Evolutionary conservation across 345 rosid species (phyloP).

Genomic region (Cardamine resedifolia): DNA sequence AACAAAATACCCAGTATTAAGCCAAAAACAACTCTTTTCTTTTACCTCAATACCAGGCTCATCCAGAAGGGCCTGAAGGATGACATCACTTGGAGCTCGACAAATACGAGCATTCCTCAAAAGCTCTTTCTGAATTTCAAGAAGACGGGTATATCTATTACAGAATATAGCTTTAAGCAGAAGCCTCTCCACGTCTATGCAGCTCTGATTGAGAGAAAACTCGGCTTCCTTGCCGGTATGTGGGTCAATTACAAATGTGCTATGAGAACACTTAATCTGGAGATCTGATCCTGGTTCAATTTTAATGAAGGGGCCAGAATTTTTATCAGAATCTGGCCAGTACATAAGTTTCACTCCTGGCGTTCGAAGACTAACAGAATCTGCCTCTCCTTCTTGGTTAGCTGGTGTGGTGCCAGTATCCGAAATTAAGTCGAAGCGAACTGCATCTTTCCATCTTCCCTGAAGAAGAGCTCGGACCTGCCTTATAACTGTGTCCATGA

Average conservation of each 20-base stretch:
- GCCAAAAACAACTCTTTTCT: constrained; percentile 45
- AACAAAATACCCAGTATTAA: constrained; percentile 4
- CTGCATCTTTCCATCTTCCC: constrained; percentile 97
- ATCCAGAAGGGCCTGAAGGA: constrained; percentile 57
- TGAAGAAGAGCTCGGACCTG: constrained; percentile 84
- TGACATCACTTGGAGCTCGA: constrained; percentile 67
- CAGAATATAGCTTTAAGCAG: constrained; percentile 85
- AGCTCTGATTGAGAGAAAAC: constrained; percentile 74
- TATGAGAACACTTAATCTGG: constrained; percentile 74
- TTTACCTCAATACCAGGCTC: constrained; percentile 50
- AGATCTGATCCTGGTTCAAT: constrained; percentile 88
- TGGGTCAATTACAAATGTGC: constrained; percentile 87
- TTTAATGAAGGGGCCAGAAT: constrained; percentile 65
- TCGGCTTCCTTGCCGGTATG: constrained; percentile 77
- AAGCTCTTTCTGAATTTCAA: constrained; percentile 91
- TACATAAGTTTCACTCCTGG: constrained; percentile 89
- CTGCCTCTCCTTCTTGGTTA: constrained; percentile 84
- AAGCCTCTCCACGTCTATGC: constrained; percentile 90
- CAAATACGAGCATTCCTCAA: constrained; percentile 62
- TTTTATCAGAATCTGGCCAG: constrained; percentile 84
- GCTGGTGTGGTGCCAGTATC: constrained; percentile 59
- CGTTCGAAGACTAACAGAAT: constrained; percentile 65
- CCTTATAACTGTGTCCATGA: constrained; percentile 95
- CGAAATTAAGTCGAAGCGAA: constrained; percentile 78
- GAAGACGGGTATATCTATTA: constrained; percentile 85